A percentile compares a stretch with the other conserved stretches of the same genome.
Evolutionary conservation across 129 eudicot genomes (phyloP).

Genomic region (Heracleum sosnowskyi): DNA sequence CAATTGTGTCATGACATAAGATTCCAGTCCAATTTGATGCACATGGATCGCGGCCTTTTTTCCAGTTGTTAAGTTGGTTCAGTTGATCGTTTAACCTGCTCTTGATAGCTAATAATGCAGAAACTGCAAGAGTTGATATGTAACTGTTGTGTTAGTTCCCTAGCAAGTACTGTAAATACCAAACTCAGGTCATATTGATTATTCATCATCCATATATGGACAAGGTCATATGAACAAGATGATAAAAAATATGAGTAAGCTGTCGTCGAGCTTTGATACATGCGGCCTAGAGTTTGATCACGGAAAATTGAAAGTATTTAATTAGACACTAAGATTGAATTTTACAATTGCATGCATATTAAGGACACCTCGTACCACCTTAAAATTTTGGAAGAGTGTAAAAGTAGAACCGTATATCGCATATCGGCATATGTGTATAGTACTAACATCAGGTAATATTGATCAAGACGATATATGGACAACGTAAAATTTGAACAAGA

Average conservation of each 20-base stretch:
- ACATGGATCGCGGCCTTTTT: conserved; percentile 63
- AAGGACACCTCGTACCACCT: background rate
- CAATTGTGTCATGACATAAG: conserved; percentile 30
- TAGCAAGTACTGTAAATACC: background rate
- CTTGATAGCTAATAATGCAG: conserved; percentile 54
- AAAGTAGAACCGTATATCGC: too few relatives aligned
- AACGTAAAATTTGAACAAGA: background rate
- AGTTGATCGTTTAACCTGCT: conserved; percentile 39
- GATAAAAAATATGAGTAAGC: too few relatives aligned
- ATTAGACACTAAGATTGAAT: too few relatives aligned
- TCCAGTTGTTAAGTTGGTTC: conserved; percentile 53
- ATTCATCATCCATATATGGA: too few relatives aligned
- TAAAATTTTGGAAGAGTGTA: background rate
- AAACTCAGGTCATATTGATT: too few relatives aligned
- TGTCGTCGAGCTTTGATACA: too few relatives aligned
- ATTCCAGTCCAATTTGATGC: conserved; percentile 74
- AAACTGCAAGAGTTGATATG: conserved; percentile 33
- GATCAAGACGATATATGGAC: too few relatives aligned
- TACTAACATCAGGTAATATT: too few relatives aligned
- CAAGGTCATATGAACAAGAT: background rate
- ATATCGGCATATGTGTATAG: background rate
- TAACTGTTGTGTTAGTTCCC: background rate
- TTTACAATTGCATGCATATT: too few relatives aligned
- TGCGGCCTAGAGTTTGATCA: background rate
- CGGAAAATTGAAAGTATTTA: background rate